A percentile compares a stretch with the other conserved stretches of the same genome.
phyloP scores from a whole-genome alignment of 2,329 filamentous ascomycete species.

The Epichloe baconii region DNA sequence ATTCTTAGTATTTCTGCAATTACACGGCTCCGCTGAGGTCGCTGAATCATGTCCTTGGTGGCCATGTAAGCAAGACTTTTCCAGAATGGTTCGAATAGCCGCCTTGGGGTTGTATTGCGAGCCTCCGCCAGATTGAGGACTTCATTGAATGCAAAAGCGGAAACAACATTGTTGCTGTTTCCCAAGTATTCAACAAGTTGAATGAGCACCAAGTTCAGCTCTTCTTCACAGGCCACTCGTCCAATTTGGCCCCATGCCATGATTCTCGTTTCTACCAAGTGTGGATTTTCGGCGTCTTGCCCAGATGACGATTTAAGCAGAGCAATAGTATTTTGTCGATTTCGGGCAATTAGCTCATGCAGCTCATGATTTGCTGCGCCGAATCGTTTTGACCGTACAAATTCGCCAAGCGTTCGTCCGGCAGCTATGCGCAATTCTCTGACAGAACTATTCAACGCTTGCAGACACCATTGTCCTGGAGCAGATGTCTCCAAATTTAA shows the following conservation, averaged over 20 bases:
- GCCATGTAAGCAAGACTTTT: constrained; percentile 68
- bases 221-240: constrained; percentile 61
- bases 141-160: constrained; percentile 72
- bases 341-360: constrained; percentile 14
- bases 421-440: constrained; percentile 76
- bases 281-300: constrained; percentile 40
- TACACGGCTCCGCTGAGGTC: constrained; percentile 70
- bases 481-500: constrained; percentile 55
- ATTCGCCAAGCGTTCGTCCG: constrained; percentile 53
- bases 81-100: constrained; percentile 81
- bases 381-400: constrained; percentile 32
- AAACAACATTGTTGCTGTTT: constrained; percentile 66
- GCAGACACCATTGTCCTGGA: constrained; percentile 69
- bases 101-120: constrained; percentile 46
- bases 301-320: constrained; percentile 62
- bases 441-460: constrained; percentile 68
- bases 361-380: constrained; percentile 3
- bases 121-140: constrained; percentile 59
- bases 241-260: constrained; percentile 79
- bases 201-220: constrained; percentile 75
- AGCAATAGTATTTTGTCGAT: constrained; percentile 57
- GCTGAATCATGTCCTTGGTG: constrained; percentile 65
- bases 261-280: constrained; percentile 71
- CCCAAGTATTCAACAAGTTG: constrained; percentile 79
- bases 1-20: constrained; percentile 73